Evolutionary conservation across 2,329 filamentous ascomycete genomes (phyloP).

Genomic region (Gremmenia infestans): DNA sequence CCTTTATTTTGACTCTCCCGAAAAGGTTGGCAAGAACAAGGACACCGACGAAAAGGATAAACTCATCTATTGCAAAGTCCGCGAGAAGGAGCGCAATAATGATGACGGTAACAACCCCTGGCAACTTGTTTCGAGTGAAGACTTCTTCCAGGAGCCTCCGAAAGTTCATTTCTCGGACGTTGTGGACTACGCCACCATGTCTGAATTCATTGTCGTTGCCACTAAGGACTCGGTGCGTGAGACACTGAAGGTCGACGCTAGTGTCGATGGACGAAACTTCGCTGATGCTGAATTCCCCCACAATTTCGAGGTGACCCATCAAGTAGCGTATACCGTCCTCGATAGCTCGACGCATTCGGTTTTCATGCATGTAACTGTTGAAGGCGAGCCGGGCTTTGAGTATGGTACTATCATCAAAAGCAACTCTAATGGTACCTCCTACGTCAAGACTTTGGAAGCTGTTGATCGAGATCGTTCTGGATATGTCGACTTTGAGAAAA

Average conservation of each 20-base stretch:
- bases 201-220: slow-evolving; percentile 91
- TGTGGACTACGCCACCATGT: slow-evolving; percentile 87
- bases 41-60: slow-evolving; percentile 32
- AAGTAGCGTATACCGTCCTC: slow-evolving; percentile 84
- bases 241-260: slow-evolving; percentile 72
- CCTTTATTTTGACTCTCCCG: slow-evolving; percentile 28
- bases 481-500: slow-evolving; percentile 95
- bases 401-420: slow-evolving; percentile 93
- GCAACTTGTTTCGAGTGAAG: slow-evolving; percentile 70
- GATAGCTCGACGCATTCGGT: slow-evolving; percentile 93
- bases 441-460: slow-evolving; percentile 73
- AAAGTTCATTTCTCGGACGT: slow-evolving; percentile 63
- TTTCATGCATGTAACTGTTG: slow-evolving; percentile 87
- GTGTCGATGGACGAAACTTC: slow-evolving; percentile 77
- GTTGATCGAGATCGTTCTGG: slow-evolving; percentile 75
- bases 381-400: slow-evolving; percentile 56
- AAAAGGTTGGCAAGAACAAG: slow-evolving; percentile 37
- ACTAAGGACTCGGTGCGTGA: slow-evolving; percentile 59
- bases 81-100: slow-evolving; percentile 53
- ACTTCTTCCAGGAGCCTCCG: slow-evolving; percentile 67
- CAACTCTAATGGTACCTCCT: slow-evolving; percentile 96
- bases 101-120: slow-evolving; percentile 55
- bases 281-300: slow-evolving; percentile 80
- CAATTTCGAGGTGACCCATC: slow-evolving; percentile 73
- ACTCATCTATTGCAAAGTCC: slow-evolving; percentile 55